phyloP scores from a whole-genome alignment of 805 yeast species.

The Yamadazyma akitaensis region DNA sequence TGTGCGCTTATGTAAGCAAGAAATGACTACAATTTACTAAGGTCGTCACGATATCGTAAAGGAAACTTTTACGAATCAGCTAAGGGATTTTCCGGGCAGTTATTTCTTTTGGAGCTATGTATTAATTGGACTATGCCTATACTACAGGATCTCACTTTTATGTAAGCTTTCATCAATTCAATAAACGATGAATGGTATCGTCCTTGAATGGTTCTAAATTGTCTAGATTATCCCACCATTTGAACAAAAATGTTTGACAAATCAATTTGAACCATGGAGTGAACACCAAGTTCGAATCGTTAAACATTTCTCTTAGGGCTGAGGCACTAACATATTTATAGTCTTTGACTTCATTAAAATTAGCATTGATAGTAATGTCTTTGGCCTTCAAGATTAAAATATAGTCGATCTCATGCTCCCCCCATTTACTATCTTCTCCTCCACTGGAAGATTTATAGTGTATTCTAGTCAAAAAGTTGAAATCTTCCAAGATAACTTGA shows the following conservation, averaged over 20 bases:
- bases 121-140: not conserved
- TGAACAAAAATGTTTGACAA: slow-evolving; percentile 83
- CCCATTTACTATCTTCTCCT: slow-evolving; percentile 75
- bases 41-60: too few species aligned
- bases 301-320: slow-evolving; percentile 73
- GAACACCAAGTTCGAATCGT: slow-evolving; percentile 62
- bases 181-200: slow-evolving; percentile 48
- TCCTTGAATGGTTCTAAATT: slow-evolving; percentile 50
- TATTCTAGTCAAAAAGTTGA: slow-evolving; percentile 85
- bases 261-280: slow-evolving; percentile 99
- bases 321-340: slow-evolving; percentile 65
- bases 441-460: slow-evolving; percentile 87
- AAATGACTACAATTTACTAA: too few species aligned
- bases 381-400: slow-evolving; percentile 71
- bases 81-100: too few species aligned
- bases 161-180: slow-evolving; percentile 20
- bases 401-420: slow-evolving; percentile 97
- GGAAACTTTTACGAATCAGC: too few species aligned
- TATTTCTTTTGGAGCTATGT: not conserved
- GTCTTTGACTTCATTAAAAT: slow-evolving; percentile 76
- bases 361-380: slow-evolving; percentile 56
- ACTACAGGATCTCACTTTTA: not conserved
- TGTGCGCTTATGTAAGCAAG: slow-evolving; percentile 3
- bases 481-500: slow-evolving; percentile 61
- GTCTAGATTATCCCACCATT: slow-evolving; percentile 88